phyloP scores from a whole-genome alignment of 225 moss, liverwort and hornwort species.

The Sphagnum tenellum region DNA sequence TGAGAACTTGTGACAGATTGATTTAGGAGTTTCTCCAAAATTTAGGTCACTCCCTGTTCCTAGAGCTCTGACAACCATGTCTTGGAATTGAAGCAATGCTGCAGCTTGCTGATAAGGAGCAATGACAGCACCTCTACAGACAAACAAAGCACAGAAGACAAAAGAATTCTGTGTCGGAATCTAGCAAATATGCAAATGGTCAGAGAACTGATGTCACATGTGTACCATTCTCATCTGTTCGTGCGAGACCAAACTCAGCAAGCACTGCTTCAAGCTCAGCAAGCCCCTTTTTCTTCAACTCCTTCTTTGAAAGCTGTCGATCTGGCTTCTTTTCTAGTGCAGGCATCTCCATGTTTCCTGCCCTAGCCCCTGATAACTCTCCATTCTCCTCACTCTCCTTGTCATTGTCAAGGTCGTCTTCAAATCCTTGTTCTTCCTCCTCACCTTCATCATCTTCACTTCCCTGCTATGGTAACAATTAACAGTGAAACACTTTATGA shows the following conservation, averaged over 20 bases:
- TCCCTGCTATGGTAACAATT: too few species aligned
- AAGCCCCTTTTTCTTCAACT: constrained; percentile 54
- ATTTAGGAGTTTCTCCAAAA: too few species aligned
- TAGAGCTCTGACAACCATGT: background rate
- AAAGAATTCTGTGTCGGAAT: background rate
- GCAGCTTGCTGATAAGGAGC: too few species aligned
- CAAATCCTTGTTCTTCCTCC: constrained; percentile 43
- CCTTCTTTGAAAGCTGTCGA: constrained; percentile 63
- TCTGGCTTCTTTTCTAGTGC: constrained; percentile 43
- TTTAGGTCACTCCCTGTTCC: too few species aligned
- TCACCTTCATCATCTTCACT: constrained; percentile 36
- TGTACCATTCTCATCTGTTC: constrained; percentile 42
- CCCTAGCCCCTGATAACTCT: constrained; percentile 14
- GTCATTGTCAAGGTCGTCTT: constrained; percentile 43
- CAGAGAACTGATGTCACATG: background rate
- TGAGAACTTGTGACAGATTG: too few species aligned
- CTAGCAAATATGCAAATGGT: background rate
- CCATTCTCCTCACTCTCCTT: constrained; percentile 44
- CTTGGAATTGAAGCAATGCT: too few species aligned
- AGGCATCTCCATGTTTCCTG: constrained; percentile 18
- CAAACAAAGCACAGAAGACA: too few species aligned
- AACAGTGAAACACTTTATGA: too few species aligned
- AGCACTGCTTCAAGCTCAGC: constrained; percentile 56
- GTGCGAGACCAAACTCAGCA: constrained; percentile 22
- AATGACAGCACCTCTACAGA: too few species aligned